Base-by-base conservation (phyloP, 495 filamentous ascomycete species). In the Filosporella fistucella region DNA sequence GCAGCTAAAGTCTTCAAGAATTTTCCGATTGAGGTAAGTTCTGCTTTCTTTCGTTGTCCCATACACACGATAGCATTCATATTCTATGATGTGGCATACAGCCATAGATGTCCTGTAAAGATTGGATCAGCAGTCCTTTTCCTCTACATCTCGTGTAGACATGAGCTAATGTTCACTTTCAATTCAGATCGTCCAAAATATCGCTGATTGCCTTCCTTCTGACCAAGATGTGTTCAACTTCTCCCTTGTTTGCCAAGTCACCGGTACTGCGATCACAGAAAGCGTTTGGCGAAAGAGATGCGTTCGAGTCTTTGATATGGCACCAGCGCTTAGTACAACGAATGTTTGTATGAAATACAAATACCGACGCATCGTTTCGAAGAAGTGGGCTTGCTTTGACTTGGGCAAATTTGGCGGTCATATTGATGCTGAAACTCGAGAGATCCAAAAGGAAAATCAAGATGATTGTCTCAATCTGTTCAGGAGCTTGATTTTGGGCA, bases 251-350 rank as follows among this genome's bases (percentile, higher is more conserved):
- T 58, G 55, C 34, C 17, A 37, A 24, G 32, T 8, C 11, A 44
- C 45, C 22, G 4, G 20, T 23, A 30, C 17, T 16, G 29, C 36
- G 8, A 41, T 54, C 17, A 45, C 45, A 16, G 11, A 41, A 3
- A 49, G 43, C 16, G 46, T 59, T 17, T 59, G 56, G 56, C 43
- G 38, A 12, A 12, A 45, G 6, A 47, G 52, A 7, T 54, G 42
- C 23, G 13, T 17, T 24, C 20, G 25, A 11, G 39, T 9, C 12
- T 58, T 51, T 20, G 55, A 58, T 34, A 39, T 33, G 25, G 17
- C 45, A 21, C 21, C 38, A 9, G 54, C 28, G 18, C 2, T 13
- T 4, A 26, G 4, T 2, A 28, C 17, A 18, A 5, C 34, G 12
- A 20, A 47, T 1, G 12, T 49, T 4, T 23, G 17, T 18, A n/a